These are phyloP conservation scores for Pneumocystis oryctolagi DNA, from an alignment of 1,139 yeast genomes.

Conservation along the genomic window DNA sequence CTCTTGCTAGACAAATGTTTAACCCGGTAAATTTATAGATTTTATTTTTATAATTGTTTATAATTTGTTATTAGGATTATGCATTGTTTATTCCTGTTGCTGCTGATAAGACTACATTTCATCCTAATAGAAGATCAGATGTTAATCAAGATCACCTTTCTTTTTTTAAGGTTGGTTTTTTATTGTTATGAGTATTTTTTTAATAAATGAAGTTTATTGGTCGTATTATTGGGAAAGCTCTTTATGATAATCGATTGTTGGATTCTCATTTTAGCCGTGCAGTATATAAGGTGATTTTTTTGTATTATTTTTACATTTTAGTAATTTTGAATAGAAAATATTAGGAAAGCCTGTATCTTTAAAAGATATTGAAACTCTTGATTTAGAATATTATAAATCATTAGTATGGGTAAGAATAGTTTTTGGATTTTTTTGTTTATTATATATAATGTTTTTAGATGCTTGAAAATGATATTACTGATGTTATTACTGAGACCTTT, in stretches of 20 bases:
- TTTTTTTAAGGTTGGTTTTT: conserved; percentile 35
- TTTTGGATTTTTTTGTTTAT: background rate
- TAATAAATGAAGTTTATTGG: conserved; percentile 57
- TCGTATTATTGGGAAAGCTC: conserved; percentile 84
- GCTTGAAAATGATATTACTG: conserved; percentile 89
- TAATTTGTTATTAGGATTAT: conserved; percentile 35
- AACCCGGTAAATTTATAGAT: conserved; percentile 37
- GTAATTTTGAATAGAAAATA: conserved; percentile 29
- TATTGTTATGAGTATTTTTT: background rate
- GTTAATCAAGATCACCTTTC: conserved; percentile 75
- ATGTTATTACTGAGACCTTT: conserved; percentile 89
- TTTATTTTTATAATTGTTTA: background rate
- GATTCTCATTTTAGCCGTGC: conserved; percentile 96
- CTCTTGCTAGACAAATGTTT: conserved; percentile 84
- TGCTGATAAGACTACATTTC: conserved; percentile 85
- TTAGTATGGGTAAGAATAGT: conserved; percentile 45
- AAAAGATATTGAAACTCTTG: conserved; percentile 90
- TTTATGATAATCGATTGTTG: conserved; percentile 68
- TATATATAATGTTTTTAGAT: conserved; percentile 26
- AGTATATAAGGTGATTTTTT: conserved; percentile 46
- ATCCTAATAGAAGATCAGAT: conserved; percentile 85
- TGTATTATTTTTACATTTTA: background rate
- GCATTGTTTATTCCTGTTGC: conserved; percentile 88
- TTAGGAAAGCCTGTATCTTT: conserved; percentile 69
- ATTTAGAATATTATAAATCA: conserved; percentile 82